A percentile compares a stretch with the other conserved stretches of the same genome.
Evolutionary conservation across 2,329 filamentous ascomycete species (phyloP).

Genomic region (Hyphodiscus sp.): DNA sequence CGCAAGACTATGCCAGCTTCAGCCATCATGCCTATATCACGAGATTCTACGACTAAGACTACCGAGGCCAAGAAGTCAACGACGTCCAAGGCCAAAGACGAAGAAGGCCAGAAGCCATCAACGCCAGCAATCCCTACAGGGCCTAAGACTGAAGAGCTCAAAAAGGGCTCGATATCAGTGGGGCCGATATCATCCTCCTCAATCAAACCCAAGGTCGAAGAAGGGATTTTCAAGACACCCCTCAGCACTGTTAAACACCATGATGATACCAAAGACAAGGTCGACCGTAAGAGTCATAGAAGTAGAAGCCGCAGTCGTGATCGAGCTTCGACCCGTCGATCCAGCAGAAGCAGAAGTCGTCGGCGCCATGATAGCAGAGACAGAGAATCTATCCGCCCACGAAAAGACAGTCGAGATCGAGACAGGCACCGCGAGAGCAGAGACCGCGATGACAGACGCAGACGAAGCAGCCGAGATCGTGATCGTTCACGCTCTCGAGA

Average conservation of each 20-base stretch:
- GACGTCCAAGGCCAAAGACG: conserved; percentile 8
- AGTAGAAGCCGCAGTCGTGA: conserved; percentile 22
- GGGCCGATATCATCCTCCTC: conserved; percentile 8
- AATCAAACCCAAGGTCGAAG: conserved; percentile 15
- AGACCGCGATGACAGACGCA: conserved; percentile 23
- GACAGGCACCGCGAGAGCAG: conserved; percentile 15
- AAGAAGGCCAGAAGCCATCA: conserved; percentile 13
- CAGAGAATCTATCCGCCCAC: conserved; percentile 15
- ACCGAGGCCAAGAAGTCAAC: conserved; percentile 23
- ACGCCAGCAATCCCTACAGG: conserved; percentile 10
- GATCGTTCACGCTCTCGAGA: conserved; percentile 20
- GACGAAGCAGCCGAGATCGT: conserved; percentile 21
- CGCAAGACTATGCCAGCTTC: conserved; percentile 28
- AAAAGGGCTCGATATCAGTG: conserved; percentile 7
- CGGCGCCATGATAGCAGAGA: conserved; percentile 22
- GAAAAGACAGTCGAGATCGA: conserved; percentile 23
- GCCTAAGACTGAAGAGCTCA: conserved; percentile 16
- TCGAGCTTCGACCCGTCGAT: conserved; percentile 18
- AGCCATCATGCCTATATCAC: conserved; percentile 29
- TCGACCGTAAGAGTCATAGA: conserved; percentile 9
- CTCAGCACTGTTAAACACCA: conserved; percentile 3
- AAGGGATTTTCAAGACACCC: conserved; percentile 17
- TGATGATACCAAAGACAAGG: conserved; percentile 9
- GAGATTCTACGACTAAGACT: conserved; percentile 22
- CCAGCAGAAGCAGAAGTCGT: conserved; percentile 20